Conservation (phyloP, 495 filamentous ascomycete species). For the Neurospora sp. region DNA sequence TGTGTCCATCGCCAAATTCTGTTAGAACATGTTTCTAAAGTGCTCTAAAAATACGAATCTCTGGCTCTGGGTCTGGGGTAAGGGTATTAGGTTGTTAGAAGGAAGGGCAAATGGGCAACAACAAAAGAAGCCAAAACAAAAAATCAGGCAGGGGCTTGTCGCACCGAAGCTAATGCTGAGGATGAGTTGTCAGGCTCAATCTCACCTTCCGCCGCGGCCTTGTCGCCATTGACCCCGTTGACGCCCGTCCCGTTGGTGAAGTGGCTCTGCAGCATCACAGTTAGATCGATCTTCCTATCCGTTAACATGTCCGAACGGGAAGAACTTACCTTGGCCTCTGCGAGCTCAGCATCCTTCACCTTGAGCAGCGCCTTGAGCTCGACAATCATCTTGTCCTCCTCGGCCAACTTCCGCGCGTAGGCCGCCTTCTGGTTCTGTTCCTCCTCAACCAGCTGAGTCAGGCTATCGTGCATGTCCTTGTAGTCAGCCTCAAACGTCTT, state of each 20-base stretch:
- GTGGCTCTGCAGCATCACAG: slow-evolving; percentile 21
- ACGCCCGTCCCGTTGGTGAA: slow-evolving; percentile 24
- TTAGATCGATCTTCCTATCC: not conserved
- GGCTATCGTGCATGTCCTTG: slow-evolving; percentile 46
- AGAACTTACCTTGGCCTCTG: slow-evolving; percentile 38
- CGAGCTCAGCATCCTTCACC: slow-evolving; percentile 45
- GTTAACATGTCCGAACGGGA: not conserved
- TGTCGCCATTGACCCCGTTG: slow-evolving; percentile 11
- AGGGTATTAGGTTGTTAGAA: not conserved
- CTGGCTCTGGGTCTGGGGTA: not conserved
- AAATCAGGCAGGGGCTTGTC: slow-evolving; percentile 36
- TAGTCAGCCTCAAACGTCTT: slow-evolving; percentile 44
- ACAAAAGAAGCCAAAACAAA: not conserved
- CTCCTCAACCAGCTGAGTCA: slow-evolving; percentile 40
- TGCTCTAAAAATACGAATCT: not conserved
- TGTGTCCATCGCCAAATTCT: slow-evolving; percentile 15
- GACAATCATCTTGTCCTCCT: slow-evolving; percentile 28
- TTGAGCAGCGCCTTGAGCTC: slow-evolving; percentile 38
- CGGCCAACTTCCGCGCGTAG: slow-evolving; percentile 22
- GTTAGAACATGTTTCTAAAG: slow-evolving; percentile 10
- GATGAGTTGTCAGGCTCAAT: slow-evolving; percentile 41
- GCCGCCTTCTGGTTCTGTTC: slow-evolving; percentile 32
- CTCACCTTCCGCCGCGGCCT: slow-evolving; percentile 43
- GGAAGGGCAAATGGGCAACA: not conserved
- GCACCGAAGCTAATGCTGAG: slow-evolving; percentile 47